Evolutionary conservation across 2,329 filamentous ascomycete genomes (phyloP), one percentile per base, ranked within the genome.

Genomic region (Fusarium anguioides): DNA sequence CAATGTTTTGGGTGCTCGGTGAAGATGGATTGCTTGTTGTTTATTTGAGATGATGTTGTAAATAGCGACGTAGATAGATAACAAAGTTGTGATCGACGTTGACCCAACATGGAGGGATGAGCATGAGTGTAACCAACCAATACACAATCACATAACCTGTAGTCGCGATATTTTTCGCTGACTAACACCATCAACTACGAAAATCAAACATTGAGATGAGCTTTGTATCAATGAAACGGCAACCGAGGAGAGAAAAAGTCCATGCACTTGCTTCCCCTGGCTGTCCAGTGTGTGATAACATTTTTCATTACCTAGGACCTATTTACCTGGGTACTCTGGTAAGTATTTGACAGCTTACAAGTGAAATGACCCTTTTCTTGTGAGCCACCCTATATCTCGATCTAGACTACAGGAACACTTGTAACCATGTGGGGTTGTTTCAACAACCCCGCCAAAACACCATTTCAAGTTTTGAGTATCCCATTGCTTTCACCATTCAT

Each of bases 361-460:
- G 31, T 33, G 7, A 33, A n/a, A 33, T 8, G 31, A n/a, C 31
- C 31, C 17, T 31, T 40, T 20, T 14, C 21, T 39, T 26, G 44
- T 36, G 36, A 14, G 39, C 40, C 36, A 51, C 49, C 29, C 47
- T 61, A 52, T 47, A 49, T 33, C 37, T 48, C n/a, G 18, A 33
- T 48, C 33, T 48, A n/a, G n/a, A n/a, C n/a, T n/a, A 26, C 42
- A 50, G 21, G 10, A 24, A 33, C 21, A 33, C 35, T 20, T 51
- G 48, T 23, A 50, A 26, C 17, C 18, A 58, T 41, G 51, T 67
- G 65, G 65, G 64, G 60, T 68, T 53, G n/a, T 35, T 26, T 36
- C 27, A 31, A 23, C 41, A 63, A 72, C 69, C 69, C 71, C 71
- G 68, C 69, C 60, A 46, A 55, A 55, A 53, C 39, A 59, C 35